Evolutionary conservation across 768 basidiomycete genomes (phyloP), one percentile per base, ranked within the genome.

Genomic region (Pleurotus ostreatus): DNA sequence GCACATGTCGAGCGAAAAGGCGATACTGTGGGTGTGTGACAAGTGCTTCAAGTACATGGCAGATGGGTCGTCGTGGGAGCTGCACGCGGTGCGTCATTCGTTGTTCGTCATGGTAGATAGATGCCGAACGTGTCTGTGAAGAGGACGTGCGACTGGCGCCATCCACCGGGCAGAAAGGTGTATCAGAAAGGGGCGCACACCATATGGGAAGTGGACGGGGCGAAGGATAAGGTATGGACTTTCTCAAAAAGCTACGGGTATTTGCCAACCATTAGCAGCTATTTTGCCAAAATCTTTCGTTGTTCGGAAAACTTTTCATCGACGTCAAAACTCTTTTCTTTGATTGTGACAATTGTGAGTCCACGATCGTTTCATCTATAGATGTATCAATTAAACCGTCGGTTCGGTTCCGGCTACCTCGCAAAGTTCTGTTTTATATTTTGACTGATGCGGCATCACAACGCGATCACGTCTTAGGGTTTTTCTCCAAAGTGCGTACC

Each of bases 261-360:
- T 23, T 55, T 16, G 39, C 57, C 55, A 34, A 49, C 26, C 52
- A 25, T 45, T 48, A 52, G 2, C 66, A 98, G 96, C 78, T 98
- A 4, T 98, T 95, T 66, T 98, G 95, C 69, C 96, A 98, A 69
- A 96, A 96, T 65, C 74, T 99, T 26, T 89, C 94, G 15, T 78
- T 98, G 5, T 98, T 98, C 65, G 96, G 95, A 26, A 98, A 98
- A 70, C 77, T 98, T n/a, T 98, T 99, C 69, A 98, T 98, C 65
- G 97, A 98, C 64, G 89, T 95, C 60, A 99, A 99, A 72, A 96
- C 95, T 9, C 73, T 95, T 13, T 95, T 92, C 71, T 96, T 93
- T 65, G 92, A 95, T 64, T 85, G 84, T 57, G 89, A 92, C 61
- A 90, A 89, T 63, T 92, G 92, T 91, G 60, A 59, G 88, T 63